These are phyloP conservation scores for Globisporangium mamillatum DNA, from an alignment of 352 stramenopile genomes.

Conservation along the genomic window DNA sequence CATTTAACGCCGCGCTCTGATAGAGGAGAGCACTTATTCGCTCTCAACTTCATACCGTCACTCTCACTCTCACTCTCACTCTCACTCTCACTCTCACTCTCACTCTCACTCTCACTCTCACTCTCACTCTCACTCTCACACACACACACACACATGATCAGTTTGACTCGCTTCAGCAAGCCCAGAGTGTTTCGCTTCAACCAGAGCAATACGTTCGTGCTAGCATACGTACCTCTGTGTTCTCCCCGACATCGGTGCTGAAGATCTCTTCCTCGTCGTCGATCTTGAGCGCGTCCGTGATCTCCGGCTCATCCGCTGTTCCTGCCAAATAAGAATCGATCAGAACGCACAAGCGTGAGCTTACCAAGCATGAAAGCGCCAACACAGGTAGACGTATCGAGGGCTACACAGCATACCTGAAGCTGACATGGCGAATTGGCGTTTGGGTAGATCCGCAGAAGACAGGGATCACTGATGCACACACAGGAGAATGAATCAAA, in stretches of 20 bases:
- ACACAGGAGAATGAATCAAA: background rate
- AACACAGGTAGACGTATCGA: background rate
- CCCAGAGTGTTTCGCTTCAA: background rate
- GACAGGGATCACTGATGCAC: background rate
- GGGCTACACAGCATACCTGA: background rate
- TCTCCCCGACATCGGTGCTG: conserved; percentile 60
- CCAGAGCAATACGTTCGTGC: background rate
- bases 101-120: no score
- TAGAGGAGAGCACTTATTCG: no score
- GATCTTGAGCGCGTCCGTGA: conserved; percentile 36
- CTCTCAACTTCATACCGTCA: no score
- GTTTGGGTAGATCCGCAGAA: background rate
- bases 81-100: no score
- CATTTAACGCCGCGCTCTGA: no score
- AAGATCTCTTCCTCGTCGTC: conserved; percentile 69
- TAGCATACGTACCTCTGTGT: conserved; percentile 38
- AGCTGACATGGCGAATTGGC: conserved; percentile 6
- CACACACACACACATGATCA: background rate
- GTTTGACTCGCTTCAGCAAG: background rate
- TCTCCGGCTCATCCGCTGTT: conserved; percentile 45
- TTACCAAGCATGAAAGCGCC: background rate
- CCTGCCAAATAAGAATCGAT: background rate
- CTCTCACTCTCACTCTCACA: no score
- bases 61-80: no score
- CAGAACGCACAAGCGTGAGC: background rate